Evolutionary conservation across 352 stramenopile genomes (phyloP), one percentile per base, ranked within the genome.

Genomic region (Pythium utonaiense): DNA sequence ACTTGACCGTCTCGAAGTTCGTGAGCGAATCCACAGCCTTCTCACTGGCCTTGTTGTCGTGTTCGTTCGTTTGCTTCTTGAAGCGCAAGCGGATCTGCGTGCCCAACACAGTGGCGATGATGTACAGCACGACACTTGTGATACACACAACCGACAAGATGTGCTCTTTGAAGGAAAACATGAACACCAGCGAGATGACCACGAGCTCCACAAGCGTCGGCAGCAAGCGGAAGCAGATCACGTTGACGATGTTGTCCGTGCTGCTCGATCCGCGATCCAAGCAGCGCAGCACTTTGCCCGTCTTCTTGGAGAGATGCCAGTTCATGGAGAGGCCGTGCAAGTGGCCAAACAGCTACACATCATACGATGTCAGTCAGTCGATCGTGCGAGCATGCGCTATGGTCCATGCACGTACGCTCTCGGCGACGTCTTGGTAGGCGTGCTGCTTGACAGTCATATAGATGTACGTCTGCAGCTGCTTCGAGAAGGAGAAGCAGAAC

Each of bases 1-100:
- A 97, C 69, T 99, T 98, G 59, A 99, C 95, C 0, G 93, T 98
- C 71, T 99, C 96, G 64, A 98, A 98, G 62, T 99, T 98, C 16
- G 97, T 85, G n/a, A 98, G 75, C n/a, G 81, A 97, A 68, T 99
- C 97, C 2, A 96, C 97, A 2, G 91, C 83, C 49, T 95, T 96
- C 60, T 99, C 96, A 63, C 98, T 96, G 42, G 86, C 97, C 54
- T 98, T 86, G 77, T 99, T 99, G 68, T 98, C 96, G 69, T 98
- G 86, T 40, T 95, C 75, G 60, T 97, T 97, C 1, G 86, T 96
- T 58, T 90, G 70, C 47, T 97, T 98, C 53, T 98, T 94, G 69
- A 98, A 98, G 60, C 31, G 81, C 60, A 70, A 89, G 52, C 57
- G 82, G 41, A 89, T 73, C 10, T 78, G 73, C 27, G 82, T 92